phyloP scores from a whole-genome alignment of 192 early-diverging fungal species.

The Phlyctochytrium planicorne region DNA sequence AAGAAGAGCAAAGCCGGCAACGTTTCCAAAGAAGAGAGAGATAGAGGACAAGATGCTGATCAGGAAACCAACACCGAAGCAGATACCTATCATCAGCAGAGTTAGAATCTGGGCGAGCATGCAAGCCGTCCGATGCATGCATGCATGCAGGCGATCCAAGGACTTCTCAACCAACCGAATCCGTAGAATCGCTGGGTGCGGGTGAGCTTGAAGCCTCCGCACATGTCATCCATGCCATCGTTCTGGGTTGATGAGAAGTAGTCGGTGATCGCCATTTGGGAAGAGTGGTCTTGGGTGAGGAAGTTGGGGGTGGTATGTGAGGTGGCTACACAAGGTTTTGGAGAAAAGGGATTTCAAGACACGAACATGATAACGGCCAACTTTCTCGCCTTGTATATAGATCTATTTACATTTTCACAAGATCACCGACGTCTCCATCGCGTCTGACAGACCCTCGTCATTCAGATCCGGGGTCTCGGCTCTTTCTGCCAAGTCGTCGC shows the following conservation, averaged over 20 bases:
- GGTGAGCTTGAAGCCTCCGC: slow-evolving; percentile 55
- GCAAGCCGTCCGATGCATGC: too few relatives aligned
- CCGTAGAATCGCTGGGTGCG: slow-evolving; percentile 74
- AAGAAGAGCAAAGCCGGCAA: slow-evolving; percentile 81
- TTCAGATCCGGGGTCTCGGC: not conserved
- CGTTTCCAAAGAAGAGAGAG: slow-evolving; percentile 50
- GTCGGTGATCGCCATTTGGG: slow-evolving; percentile 2
- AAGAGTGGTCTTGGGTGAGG: not conserved
- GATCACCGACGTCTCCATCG: not conserved
- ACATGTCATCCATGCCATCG: slow-evolving; percentile 40
- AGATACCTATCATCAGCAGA: slow-evolving; percentile 41
- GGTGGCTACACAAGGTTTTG: not conserved
- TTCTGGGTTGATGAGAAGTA: not conserved
- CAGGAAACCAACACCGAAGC: slow-evolving; percentile 80
- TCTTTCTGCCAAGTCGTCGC: not conserved
- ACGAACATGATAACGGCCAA: not conserved
- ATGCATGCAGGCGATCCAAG: too few relatives aligned
- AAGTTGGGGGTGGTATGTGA: too few relatives aligned
- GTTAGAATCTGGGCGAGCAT: too few relatives aligned
- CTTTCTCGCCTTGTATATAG: not conserved
- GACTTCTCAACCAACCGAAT: too few relatives aligned
- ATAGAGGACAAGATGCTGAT: slow-evolving; percentile 74
- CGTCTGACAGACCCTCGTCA: not conserved
- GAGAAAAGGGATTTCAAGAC: not conserved
- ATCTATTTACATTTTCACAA: not conserved